Evolutionary conservation across 768 basidiomycete species (phyloP).

Genomic region (Epithele typhae): DNA sequence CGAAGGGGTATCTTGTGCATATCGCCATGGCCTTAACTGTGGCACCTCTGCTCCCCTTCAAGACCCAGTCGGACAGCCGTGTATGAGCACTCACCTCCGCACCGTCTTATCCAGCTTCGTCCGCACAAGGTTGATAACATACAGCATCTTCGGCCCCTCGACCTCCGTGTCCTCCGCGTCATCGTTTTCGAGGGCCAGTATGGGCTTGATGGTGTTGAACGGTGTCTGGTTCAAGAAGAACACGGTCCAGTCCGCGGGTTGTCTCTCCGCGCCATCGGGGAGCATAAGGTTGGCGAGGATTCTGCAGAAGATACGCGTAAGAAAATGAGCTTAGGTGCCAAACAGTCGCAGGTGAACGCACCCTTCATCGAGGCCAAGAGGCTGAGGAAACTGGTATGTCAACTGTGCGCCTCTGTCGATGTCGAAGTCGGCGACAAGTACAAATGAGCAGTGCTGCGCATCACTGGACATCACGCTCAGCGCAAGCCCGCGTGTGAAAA

Average conservation of each 20-base stretch:
- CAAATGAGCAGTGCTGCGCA: slow-evolving; percentile 83
- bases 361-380: slow-evolving; percentile 93
- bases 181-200: slow-evolving; percentile 61
- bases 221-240: slow-evolving; percentile 97
- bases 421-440: slow-evolving; percentile 98
- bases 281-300: slow-evolving; percentile 97
- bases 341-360: slow-evolving; percentile 33
- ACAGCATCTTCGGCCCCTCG: slow-evolving; percentile 54
- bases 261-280: slow-evolving; percentile 95
- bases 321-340: background rate
- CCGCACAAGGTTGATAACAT: slow-evolving; percentile 86
- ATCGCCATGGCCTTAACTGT: slow-evolving; percentile 94
- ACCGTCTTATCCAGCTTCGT: slow-evolving; percentile 87
- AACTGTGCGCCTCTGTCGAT: slow-evolving; percentile 92
- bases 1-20: slow-evolving; percentile 88
- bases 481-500: too few species aligned
- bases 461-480: slow-evolving; percentile 45
- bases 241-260: slow-evolving; percentile 95
- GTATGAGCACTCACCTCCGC: slow-evolving; percentile 50
- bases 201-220: slow-evolving; percentile 81
- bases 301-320: slow-evolving; percentile 34
- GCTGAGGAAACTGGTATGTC: slow-evolving; percentile 94
- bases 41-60: slow-evolving; percentile 61
- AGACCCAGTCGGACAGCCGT: background rate
- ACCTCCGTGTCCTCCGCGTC: slow-evolving; percentile 18